A percentile compares a stretch with the other conserved stretches of the same genome.
Evolutionary conservation across 2,329 filamentous ascomycete species (phyloP).

Genomic region (Aspergillus piperis): DNA sequence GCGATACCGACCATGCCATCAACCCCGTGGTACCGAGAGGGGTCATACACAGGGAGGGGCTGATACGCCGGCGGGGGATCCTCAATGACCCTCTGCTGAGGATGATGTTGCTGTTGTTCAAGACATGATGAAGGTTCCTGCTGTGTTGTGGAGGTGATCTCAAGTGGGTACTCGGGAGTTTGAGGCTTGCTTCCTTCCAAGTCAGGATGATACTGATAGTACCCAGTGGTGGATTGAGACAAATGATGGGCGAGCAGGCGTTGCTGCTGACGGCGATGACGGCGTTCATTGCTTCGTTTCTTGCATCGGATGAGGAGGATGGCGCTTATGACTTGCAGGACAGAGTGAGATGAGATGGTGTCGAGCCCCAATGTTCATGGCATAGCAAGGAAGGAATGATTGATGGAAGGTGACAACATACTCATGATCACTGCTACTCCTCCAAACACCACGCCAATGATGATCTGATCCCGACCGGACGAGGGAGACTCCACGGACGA

Average conservation of each 20-base stretch:
- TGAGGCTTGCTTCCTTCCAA: neutral
- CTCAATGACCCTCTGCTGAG: conserved; percentile 11
- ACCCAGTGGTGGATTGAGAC: conserved; percentile 1
- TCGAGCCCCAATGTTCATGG: neutral
- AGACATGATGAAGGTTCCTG: neutral
- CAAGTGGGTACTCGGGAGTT: neutral
- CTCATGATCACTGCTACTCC: conserved; percentile 27
- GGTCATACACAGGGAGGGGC: conserved; percentile 36
- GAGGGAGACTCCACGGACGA: neutral
- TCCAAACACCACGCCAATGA: conserved; percentile 34
- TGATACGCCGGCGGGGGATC: conserved; percentile 32
- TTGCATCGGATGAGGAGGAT: conserved; percentile 28
- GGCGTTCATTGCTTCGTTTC: conserved; percentile 26
- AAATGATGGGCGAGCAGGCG: conserved; percentile 15
- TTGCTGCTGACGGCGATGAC: conserved; percentile 22
- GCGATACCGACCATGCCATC: conserved; percentile 3
- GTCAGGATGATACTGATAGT: conserved; percentile 5
- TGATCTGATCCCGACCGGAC: conserved; percentile 19
- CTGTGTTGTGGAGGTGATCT: neutral
- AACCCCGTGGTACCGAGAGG: conserved; percentile 31
- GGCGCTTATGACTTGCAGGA: conserved; percentile 25
- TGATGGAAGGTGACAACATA: conserved; percentile 17
- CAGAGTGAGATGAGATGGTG: neutral
- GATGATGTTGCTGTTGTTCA: neutral
- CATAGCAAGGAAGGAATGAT: neutral